Evolutionary conservation across 805 yeast species (phyloP).

Genomic region (Cyberlindnera saturnus): DNA sequence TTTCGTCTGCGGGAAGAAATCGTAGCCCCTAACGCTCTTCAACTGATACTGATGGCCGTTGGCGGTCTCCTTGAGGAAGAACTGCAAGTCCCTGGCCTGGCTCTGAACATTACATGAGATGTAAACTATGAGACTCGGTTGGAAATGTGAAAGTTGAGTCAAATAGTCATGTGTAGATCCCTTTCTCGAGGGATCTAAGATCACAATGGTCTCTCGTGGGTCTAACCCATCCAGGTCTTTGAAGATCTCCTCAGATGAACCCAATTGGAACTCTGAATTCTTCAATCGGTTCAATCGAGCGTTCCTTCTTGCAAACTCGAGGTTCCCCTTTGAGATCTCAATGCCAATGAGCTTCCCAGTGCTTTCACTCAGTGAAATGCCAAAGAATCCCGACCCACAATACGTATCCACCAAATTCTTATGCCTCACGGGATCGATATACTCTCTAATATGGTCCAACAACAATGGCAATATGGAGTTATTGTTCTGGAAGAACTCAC

Average conservation of each 20-base stretch:
- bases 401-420: constrained; percentile 87
- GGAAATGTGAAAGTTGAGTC: constrained; percentile 74
- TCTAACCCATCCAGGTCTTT: constrained; percentile 40
- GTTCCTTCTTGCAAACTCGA: constrained; percentile 75
- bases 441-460: constrained; percentile 68
- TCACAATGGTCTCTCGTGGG: constrained; percentile 78
- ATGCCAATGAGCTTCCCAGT: constrained; percentile 84
- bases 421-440: constrained; percentile 40
- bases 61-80: constrained; percentile 58
- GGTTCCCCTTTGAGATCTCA: constrained; percentile 86
- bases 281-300: constrained; percentile 64
- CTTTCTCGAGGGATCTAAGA: constrained; percentile 94
- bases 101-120: constrained; percentile 95
- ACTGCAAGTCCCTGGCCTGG: constrained; percentile 91
- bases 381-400: constrained; percentile 93
- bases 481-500: constrained; percentile 93
- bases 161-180: constrained; percentile 87
- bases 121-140: constrained; percentile 79
- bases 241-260: constrained; percentile 88
- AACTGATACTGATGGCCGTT: constrained; percentile 58
- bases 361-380: constrained; percentile 69
- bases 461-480: constrained; percentile 83
- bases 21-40: constrained; percentile 84
- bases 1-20: constrained; percentile 91
- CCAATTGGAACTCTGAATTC: constrained; percentile 77